Conservation (phyloP, 2,329 filamentous ascomycete species). For the Verticillium zaregamsianum region DNA sequence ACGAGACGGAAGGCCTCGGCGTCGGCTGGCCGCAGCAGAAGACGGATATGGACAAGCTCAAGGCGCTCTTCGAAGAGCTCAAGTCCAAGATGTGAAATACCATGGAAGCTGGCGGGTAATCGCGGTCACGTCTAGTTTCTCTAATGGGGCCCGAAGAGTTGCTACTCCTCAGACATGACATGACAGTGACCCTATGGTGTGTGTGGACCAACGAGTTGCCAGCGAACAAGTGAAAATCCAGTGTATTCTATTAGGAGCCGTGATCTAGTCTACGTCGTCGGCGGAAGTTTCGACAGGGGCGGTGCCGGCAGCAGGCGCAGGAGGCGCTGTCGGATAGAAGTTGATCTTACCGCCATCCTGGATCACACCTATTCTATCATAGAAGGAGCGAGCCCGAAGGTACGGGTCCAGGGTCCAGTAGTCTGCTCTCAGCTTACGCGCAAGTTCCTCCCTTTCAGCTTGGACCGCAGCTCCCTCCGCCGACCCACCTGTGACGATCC, state of each 20-base stretch:
- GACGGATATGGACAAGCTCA: slow-evolving; percentile 77
- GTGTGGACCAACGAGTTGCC: no score
- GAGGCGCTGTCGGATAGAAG: slow-evolving; percentile 53
- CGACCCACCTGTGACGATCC: slow-evolving; percentile 55
- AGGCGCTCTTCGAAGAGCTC: slow-evolving; percentile 75
- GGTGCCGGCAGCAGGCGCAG: slow-evolving; percentile 11
- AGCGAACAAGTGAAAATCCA: no score
- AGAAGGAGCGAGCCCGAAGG: slow-evolving; percentile 74
- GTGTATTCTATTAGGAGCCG: neutral
- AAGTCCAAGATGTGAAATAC: slow-evolving; percentile 75
- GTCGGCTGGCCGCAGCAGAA: slow-evolving; percentile 74
- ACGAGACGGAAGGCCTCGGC: slow-evolving; percentile 71
- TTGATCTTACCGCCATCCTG: slow-evolving; percentile 61
- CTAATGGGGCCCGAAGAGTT: no score
- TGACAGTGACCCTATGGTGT: no score
- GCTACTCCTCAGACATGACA: no score
- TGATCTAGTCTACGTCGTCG: slow-evolving; percentile 41
- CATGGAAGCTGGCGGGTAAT: neutral
- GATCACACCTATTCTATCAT: slow-evolving; percentile 77
- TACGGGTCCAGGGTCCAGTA: slow-evolving; percentile 94
- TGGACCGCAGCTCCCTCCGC: slow-evolving; percentile 42
- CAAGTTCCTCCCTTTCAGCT: slow-evolving; percentile 56
- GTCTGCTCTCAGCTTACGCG: slow-evolving; percentile 60
- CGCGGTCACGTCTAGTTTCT: no score
- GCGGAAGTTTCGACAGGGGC: slow-evolving; percentile 28